Conservation (phyloP, 345 rosid species). For the Linum trigynum region DNA sequence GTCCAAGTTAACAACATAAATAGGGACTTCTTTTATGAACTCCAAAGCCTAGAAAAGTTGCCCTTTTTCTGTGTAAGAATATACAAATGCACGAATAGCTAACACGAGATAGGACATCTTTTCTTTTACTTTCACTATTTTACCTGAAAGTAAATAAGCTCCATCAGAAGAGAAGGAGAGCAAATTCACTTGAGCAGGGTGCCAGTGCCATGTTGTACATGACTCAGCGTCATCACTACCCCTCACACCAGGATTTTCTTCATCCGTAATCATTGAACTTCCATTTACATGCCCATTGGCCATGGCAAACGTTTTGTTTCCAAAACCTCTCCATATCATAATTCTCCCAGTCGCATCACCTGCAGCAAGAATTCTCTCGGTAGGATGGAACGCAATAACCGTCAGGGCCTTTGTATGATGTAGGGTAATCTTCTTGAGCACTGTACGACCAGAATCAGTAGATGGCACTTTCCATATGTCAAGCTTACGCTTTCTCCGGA, state of each 20-base stretch:
- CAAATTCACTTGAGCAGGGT: constrained; percentile 54
- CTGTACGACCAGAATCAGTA: constrained; percentile 32
- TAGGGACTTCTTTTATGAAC: not conserved
- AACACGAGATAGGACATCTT: too few relatives aligned
- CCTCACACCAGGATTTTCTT: constrained; percentile 85
- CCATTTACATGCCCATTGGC: constrained; percentile 19
- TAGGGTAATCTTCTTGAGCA: constrained; percentile 45
- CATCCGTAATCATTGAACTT: constrained; percentile 29
- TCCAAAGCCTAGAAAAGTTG: constrained; percentile 2
- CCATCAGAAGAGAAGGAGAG: constrained; percentile 91
- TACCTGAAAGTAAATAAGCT: constrained; percentile 81
- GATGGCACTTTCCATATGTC: constrained; percentile 66
- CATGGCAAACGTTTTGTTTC: constrained; percentile 39
- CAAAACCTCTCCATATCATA: constrained; percentile 83
- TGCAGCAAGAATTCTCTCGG: constrained; percentile 65
- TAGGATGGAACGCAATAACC: constrained; percentile 74
- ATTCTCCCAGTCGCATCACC: constrained; percentile 93
- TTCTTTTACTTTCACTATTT: not conserved
- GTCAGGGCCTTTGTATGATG: constrained; percentile 75
- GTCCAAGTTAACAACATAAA: not conserved
- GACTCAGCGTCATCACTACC: constrained; percentile 86
- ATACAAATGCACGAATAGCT: not conserved
- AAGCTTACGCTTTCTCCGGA: constrained; percentile 44
- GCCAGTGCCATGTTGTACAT: constrained; percentile 92
- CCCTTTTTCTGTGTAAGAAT: not conserved